Evolutionary conservation across 2,329 filamentous ascomycete species (phyloP), one percentile per base, ranked within the genome.

Genomic region (Endothia cerciana): DNA sequence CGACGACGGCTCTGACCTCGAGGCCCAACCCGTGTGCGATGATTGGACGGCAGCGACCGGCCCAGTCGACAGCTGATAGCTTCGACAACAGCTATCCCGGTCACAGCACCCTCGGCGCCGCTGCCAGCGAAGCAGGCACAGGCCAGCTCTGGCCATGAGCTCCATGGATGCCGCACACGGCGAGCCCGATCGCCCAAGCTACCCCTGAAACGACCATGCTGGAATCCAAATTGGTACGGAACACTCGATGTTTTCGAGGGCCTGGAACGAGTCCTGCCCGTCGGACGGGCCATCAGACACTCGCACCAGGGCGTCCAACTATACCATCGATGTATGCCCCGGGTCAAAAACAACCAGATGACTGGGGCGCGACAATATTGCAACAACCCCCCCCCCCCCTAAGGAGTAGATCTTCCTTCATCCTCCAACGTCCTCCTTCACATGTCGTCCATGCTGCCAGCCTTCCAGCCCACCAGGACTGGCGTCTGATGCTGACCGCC

Each of bases 161-260:
- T 68, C 51, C 60, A 58, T 60, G 33, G 25, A 40, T 64, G 56
- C 58, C 58, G 64, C 60, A 68, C 33, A 66, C 66, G 64, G 66
- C 64, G 60, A 66, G 47, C 45, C 66, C 66, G 64, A 68, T 61
- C 59, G 55, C 13, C 15, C 51, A 61, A 64, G 60, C 62, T 56
- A 66, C 66, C 66, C 66, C 63, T 68, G 66, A 66, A 55, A 55
- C 64, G 55, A 65, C 57, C 60, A 56, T 60, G 22, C 36, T 36
- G 36, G 43, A 17, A 22, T 62, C 43, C 43, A 22, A 45, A 40
- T 28, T 15, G 55, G 53, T 56, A 25, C n/a, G 22, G 55, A 13
- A 58, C 1, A 30, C 33, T 58, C 55, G 11, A 15, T 28, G 17
- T 15, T 8, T n/a, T 22, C 17, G 47, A 17, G 22, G 47, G 13